phyloP scores from a whole-genome alignment of 1,284 basidiomycete genomes.

The Malassezia brasiliensis region DNA sequence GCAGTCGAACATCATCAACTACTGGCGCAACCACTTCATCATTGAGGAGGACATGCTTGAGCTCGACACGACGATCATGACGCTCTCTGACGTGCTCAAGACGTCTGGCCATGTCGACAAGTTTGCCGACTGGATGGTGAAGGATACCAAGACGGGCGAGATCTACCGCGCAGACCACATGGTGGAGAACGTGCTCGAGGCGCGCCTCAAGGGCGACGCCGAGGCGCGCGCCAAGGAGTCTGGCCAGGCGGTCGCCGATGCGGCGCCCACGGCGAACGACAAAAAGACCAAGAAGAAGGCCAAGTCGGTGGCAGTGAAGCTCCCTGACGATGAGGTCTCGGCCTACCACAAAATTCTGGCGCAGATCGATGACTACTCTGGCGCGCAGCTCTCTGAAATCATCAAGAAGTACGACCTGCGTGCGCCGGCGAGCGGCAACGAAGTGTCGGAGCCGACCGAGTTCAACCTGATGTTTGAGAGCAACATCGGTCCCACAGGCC shows the following conservation, averaged over 20 bases:
- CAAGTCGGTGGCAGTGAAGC: constrained; percentile 65
- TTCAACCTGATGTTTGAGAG: constrained; percentile 99
- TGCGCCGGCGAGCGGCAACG: constrained; percentile 86
- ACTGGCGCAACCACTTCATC: constrained; percentile 98
- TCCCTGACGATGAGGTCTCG: constrained; percentile 65
- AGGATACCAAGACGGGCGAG: constrained; percentile 85
- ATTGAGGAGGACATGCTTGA: constrained; percentile 98
- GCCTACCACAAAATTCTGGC: constrained; percentile 78
- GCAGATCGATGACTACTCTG: constrained; percentile 90
- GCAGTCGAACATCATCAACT: constrained; percentile 90
- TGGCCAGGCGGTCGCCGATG: constrained; percentile 18
- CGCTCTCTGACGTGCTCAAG: constrained; percentile 86
- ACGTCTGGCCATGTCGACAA: constrained; percentile 96
- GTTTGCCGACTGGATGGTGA: constrained; percentile 99
- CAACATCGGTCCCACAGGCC: constrained; percentile 93
- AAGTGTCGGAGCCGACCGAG: constrained; percentile 79
- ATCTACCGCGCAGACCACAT: constrained; percentile 96
- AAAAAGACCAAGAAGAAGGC: constrained; percentile 65
- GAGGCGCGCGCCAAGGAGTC: constrained; percentile 63
- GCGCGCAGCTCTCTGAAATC: constrained; percentile 76
- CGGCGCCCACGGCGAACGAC: constrained; percentile 44
- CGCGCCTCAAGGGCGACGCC: constrained; percentile 76
- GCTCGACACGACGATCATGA: constrained; percentile 96
- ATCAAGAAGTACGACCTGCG: constrained; percentile 72
- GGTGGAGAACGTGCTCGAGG: constrained; percentile 83